phyloP scores from a whole-genome alignment of 257 asterid genomes.

The Solanum sejunctum region DNA sequence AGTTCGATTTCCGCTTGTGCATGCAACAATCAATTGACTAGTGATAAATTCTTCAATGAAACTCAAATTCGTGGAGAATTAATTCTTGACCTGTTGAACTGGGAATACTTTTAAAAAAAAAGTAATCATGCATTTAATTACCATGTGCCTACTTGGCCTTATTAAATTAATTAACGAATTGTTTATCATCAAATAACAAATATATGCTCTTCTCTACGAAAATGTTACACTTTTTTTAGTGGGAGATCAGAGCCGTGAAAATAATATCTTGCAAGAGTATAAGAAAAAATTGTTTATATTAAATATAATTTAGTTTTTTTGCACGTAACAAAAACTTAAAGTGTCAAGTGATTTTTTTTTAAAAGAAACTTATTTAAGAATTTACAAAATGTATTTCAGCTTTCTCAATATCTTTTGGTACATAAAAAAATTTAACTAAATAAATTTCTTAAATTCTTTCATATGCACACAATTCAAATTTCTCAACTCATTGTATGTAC shows the following conservation, averaged over 20 bases:
- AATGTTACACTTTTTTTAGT: background rate
- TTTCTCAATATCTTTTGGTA: background rate
- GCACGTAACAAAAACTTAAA: background rate
- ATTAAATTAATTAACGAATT: background rate
- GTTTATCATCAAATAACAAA: background rate
- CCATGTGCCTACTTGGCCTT: background rate
- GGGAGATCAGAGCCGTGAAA: background rate
- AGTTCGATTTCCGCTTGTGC: too few relatives aligned
- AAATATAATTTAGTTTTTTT: background rate
- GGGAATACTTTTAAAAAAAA: too few relatives aligned
- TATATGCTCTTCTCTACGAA: background rate
- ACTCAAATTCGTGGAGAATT: too few relatives aligned
- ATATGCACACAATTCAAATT: too few relatives aligned
- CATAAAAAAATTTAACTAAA: too few relatives aligned
- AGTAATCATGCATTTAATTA: background rate
- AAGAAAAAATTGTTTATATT: background rate
- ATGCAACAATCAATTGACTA: too few relatives aligned
- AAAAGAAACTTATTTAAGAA: background rate
- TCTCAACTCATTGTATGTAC: too few relatives aligned
- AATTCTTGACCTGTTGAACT: too few relatives aligned
- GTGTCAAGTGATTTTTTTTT: accelerated
- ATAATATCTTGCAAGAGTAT: background rate
- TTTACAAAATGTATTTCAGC: background rate
- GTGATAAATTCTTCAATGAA: too few relatives aligned
- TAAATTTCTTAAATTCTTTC: too few relatives aligned